Percentiles rank a stretch among this genome's conserved stretches.
These are phyloP conservation scores for Sanghuangporus weigelae DNA, from an alignment of 1,284 basidiomycete genomes.

Conservation along the genomic window DNA sequence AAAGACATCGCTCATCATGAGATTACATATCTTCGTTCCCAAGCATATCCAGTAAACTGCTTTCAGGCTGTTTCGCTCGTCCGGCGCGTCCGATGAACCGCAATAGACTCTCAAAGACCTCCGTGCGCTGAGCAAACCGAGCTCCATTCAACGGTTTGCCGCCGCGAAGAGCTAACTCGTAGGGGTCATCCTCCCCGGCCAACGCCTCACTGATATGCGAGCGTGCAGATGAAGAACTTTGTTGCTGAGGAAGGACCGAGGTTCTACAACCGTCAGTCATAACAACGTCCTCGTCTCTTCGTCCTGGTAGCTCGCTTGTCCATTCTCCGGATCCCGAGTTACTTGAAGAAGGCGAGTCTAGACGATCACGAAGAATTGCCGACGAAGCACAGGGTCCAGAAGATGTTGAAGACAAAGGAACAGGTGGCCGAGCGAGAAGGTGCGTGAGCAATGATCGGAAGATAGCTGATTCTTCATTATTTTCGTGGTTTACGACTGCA, in stretches of 20 bases:
- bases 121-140: conserved; percentile 54
- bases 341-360: conserved; percentile 16
- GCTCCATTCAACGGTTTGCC: conserved; percentile 27
- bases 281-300: conserved; percentile 34
- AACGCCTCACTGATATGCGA: conserved; percentile 15
- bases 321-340: conserved; percentile 17
- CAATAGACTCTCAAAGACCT: conserved; percentile 64
- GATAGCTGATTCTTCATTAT: conserved; percentile 51
- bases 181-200: conserved; percentile 35
- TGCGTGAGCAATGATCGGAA: conserved; percentile 67
- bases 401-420: background rate
- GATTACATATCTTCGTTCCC: background rate
- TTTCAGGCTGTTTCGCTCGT: conserved; percentile 50
- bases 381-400: background rate
- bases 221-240: background rate
- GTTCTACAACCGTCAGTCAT: conserved; percentile 23
- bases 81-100: conserved; percentile 53
- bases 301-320: conserved; percentile 14
- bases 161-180: conserved; percentile 25
- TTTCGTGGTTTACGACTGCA: conserved; percentile 61
- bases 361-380: background rate
- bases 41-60: conserved; percentile 46
- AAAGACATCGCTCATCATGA: background rate
- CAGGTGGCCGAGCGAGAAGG: conserved; percentile 41
- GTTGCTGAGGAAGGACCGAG: background rate